A percentile compares a stretch with the other conserved stretches of the same genome.
These are phyloP conservation scores for Talaromyces borbonicus DNA, from an alignment of 495 filamentous ascomycete genomes.

Conservation along the genomic window DNA sequence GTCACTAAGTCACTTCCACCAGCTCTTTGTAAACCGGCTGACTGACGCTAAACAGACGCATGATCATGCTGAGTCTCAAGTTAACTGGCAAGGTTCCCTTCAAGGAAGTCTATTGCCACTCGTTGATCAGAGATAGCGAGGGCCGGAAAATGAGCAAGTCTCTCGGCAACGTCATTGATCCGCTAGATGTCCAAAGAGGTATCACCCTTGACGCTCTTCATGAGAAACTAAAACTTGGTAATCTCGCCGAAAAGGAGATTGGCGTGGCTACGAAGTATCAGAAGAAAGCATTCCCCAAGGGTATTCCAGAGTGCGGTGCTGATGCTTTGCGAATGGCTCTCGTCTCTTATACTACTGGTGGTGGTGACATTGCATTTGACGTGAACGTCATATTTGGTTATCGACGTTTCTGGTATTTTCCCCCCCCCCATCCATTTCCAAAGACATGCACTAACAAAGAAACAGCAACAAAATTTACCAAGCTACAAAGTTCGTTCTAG, in stretches of 20 bases:
- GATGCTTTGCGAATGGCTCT: slow-evolving; percentile 79
- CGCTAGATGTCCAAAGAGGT: slow-evolving; percentile 68
- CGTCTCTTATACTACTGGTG: slow-evolving; percentile 73
- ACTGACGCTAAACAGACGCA: slow-evolving; percentile 54
- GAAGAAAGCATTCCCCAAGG: slow-evolving; percentile 66
- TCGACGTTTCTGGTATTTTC: slow-evolving; percentile 54
- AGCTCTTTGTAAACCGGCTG: slow-evolving; percentile 50
- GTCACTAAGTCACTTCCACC: background rate
- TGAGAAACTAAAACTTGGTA: slow-evolving; percentile 58
- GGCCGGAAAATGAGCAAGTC: slow-evolving; percentile 83
- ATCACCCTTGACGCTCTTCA: slow-evolving; percentile 58
- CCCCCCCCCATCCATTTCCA: background rate
- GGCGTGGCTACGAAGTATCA: slow-evolving; percentile 65
- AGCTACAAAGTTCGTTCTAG: slow-evolving; percentile 77
- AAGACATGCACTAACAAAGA: background rate
- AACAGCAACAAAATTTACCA: slow-evolving; percentile 81
- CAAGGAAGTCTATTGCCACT: slow-evolving; percentile 71
- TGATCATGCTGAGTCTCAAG: slow-evolving; percentile 75
- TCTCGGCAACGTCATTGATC: slow-evolving; percentile 74
- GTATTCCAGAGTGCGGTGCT: slow-evolving; percentile 80
- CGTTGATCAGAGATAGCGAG: slow-evolving; percentile 64
- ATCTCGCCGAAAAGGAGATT: slow-evolving; percentile 60
- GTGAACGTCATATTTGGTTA: slow-evolving; percentile 77
- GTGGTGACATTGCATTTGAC: slow-evolving; percentile 74
- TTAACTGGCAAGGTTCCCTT: slow-evolving; percentile 70